Conservation (phyloP, 306 rosid genomes). For the Glycine tomentella region DNA sequence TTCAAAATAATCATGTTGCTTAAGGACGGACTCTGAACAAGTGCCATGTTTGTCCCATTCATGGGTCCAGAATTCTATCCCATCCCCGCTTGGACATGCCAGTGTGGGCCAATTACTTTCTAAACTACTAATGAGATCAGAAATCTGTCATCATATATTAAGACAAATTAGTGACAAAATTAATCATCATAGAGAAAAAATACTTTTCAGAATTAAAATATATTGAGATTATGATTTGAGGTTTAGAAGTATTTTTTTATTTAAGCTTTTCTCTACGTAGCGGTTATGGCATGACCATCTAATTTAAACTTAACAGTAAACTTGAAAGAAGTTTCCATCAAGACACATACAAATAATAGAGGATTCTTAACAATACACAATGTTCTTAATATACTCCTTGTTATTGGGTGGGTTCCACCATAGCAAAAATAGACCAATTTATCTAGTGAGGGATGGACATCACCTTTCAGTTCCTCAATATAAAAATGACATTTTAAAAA, state of each 20-base stretch:
- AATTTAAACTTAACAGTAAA: slow-evolving; percentile 16
- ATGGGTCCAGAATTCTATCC: slow-evolving; percentile 66
- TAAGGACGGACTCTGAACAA: slow-evolving; percentile 71
- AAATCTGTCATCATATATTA: slow-evolving; percentile 38
- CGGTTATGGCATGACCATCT: slow-evolving; percentile 8
- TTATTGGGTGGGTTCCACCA: slow-evolving; percentile 3
- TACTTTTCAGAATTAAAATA: slow-evolving; percentile 19
- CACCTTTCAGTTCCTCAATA: not conserved
- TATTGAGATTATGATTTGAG: slow-evolving; percentile 4
- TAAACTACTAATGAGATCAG: slow-evolving; percentile 43
- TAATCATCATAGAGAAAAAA: not conserved
- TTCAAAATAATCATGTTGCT: slow-evolving; percentile 72
- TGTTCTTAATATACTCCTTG: not conserved
- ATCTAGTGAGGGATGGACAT: not conserved
- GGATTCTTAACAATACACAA: not conserved
- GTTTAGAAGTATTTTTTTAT: not conserved
- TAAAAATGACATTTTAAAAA: not conserved
- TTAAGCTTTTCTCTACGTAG: not conserved
- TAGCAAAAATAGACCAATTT: not conserved
- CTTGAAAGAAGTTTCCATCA: slow-evolving; percentile 18
- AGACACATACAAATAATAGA: not conserved
- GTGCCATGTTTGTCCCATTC: slow-evolving; percentile 91
- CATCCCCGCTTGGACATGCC: slow-evolving; percentile 76
- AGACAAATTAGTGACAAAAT: slow-evolving; percentile 6
- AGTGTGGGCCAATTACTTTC: slow-evolving; percentile 72